Base-by-base conservation (phyloP, 2,329 filamentous ascomycete genomes). In the Colletotrichum coccodes region DNA sequence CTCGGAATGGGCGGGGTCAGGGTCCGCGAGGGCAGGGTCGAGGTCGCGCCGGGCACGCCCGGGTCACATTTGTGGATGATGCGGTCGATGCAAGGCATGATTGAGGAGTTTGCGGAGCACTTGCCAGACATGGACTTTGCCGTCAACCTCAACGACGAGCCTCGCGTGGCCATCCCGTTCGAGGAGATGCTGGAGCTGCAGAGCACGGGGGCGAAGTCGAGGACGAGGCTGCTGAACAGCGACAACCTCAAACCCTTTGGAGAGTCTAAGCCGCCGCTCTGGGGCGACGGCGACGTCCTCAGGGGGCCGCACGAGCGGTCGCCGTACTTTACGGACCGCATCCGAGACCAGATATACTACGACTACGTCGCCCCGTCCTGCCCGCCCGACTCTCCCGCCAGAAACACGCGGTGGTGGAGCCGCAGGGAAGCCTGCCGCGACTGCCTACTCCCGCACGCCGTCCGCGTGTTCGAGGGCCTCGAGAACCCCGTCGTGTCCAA, bases 41-140 rank as follows among this genome's bases (percentile, higher is more conserved):
- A 74, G n/a, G 75, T 81, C 59, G 79, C 74, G 3, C 73, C 78
- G 26, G 60, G 77, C 26, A 77, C 78, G 5, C 69, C 73, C 2
- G 75, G 77, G n/a, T 74, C 76, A 11, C 74, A 77, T 3, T 76
- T 80, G n/a, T 77, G 77, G 72, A 71, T 80, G 62, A 72, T 84
- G 57, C 78, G 81, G 5, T 78, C 79, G 6, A 68, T 83, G 0
- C 81, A 87, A 11, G 86, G 85, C 9, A 92, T 94, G 89, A 87
- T 95, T 76, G 82, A 88, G 67, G 79, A 84, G 0, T 95, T 95
- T 73, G 84, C 89, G 2, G 79, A 91, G 71, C 89, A 91, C 76
- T 81, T 96, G 26, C 92, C 92, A 1, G 89, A 94, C 71, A 93
- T 95, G 91, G 91, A 94, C 72, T 79, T 96, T 38, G 90, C 91